Base-by-base conservation (phyloP, 495 filamentous ascomycete genomes). In the Neurospora tetraspora region DNA sequence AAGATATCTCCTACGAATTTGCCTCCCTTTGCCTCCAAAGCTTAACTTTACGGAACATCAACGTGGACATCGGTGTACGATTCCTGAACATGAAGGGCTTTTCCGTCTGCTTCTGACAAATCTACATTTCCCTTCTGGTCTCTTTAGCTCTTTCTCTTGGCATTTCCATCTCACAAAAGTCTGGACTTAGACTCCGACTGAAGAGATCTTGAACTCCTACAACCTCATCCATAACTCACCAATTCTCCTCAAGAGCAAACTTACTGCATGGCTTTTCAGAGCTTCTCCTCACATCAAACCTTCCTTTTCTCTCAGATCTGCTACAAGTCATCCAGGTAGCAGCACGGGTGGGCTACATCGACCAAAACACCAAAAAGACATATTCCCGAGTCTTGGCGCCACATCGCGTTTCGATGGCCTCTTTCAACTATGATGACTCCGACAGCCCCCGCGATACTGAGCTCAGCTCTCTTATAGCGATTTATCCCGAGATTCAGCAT, bases 381-480 rank as follows among this genome's bases (percentile, higher is more conserved):
- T 65, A 65, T 65, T 14, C 53, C 23, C 5, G 7, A 65, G 53
- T 65, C 53, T 65, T 65, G 53, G 53, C 53, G 7, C 53, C 5
- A 65, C 53, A 34, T 65, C 39, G 39, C 42, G n/a, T 36, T 23
- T 36, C 53, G 68, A 78, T 73, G 73, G 75, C 76, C 72, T 76
- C 76, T 53, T 71, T 47, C 12, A 43, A 43, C 31, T 65, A 69
- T 34, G 71, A 76, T 43, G 77, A 83, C 68, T 68, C 71, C 70
- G 89, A 90, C 31, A 91, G 93, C 77, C 88, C 91, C 73, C 92
- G 96, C 71, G 85, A 90, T 20, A 85, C 90, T 18, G 96, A 99
- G 81, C 86, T 99, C 69, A 89, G 87, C 68, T 89, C 94, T n/a
- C 89, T 98, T 61, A 85, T 86, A 16, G 92, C 94, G 76, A 98